These are phyloP conservation scores for Echinochloa phyllopogon DNA, from an alignment of 176 grass and related monocot genomes.

Conservation along the genomic window DNA sequence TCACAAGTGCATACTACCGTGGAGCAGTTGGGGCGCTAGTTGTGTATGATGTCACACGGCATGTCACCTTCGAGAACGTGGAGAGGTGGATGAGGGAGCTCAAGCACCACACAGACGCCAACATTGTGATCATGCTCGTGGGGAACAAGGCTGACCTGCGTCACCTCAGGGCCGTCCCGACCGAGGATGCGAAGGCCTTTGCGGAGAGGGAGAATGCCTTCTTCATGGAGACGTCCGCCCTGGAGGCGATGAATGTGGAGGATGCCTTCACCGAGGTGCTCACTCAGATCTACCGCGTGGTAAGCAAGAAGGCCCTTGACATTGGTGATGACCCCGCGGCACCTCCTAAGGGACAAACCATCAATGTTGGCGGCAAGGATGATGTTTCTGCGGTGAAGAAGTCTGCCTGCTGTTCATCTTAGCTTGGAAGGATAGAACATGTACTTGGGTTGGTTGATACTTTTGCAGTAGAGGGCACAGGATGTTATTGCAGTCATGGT, in stretches of 20 bases:
- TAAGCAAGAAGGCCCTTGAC: constrained; percentile 70
- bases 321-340: constrained; percentile 49
- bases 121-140: constrained; percentile 77
- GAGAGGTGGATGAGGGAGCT: constrained; percentile 79
- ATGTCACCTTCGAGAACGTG: constrained; percentile 72
- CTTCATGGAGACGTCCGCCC: constrained; percentile 76
- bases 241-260: constrained; percentile 66
- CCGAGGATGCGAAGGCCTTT: constrained; percentile 57
- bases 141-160: constrained; percentile 73
- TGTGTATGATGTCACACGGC: constrained; percentile 61
- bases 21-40: constrained; percentile 63
- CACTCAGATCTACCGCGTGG: constrained; percentile 61
- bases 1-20: constrained; percentile 73
- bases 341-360: constrained; percentile 55
- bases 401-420: constrained; percentile 54
- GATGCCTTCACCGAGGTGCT: constrained; percentile 67
- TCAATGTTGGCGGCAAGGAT: constrained; percentile 54
- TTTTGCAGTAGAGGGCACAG: constrained; percentile 19
- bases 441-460: constrained; percentile 31
- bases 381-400: constrained; percentile 71
- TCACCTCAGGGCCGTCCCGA: constrained; percentile 55
- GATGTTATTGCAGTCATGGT: constrained; percentile 35
- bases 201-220: constrained; percentile 59
- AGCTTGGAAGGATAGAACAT: constrained; percentile 33
- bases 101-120: constrained; percentile 63